Percentiles rank a stretch among this genome's conserved stretches.
Conservation (phyloP, 768 basidiomycete species). For the Floccularia luteovirens region DNA sequence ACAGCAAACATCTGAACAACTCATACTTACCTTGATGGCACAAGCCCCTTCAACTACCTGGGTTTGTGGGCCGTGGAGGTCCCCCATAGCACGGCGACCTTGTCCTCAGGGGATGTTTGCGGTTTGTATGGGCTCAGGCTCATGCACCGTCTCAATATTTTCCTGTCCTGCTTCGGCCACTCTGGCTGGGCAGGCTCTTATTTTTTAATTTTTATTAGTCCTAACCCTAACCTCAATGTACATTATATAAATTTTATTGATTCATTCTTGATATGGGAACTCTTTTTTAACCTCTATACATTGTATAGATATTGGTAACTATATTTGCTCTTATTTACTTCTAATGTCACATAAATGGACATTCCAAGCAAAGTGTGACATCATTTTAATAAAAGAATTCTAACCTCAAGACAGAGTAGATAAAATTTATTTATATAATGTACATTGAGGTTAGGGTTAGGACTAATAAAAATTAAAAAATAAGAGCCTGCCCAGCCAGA, state of each 20-base stretch:
- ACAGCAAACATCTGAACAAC: conserved; percentile 5
- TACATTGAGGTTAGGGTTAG: conserved; percentile 40
- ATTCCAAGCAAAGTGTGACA: too few relatives aligned
- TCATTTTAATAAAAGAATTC: too few relatives aligned
- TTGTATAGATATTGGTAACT: too few relatives aligned
- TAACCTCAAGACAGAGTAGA: too few relatives aligned
- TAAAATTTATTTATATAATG: too few relatives aligned
- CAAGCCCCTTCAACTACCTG: conserved; percentile 34
- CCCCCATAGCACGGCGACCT: conserved; percentile 54
- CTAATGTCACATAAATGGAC: too few relatives aligned
- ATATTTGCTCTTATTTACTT: too few relatives aligned
- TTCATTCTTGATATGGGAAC: too few relatives aligned
- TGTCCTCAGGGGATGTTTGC: conserved; percentile 42
- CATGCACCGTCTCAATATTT: conserved; percentile 75
- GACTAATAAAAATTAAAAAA: conserved; percentile 18
- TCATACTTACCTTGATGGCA: conserved; percentile 55
- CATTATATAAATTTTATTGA: conserved; percentile 1
- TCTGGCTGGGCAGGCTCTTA: conserved; percentile 42
- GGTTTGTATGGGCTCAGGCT: conserved; percentile 61
- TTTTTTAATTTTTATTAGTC: conserved; percentile 19
- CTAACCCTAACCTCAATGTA: conserved; percentile 40
- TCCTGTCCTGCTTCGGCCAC: conserved; percentile 58
- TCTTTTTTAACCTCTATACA: too few relatives aligned
- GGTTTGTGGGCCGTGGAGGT: conserved; percentile 39
- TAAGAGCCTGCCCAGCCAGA: conserved; percentile 41